phyloP scores from a whole-genome alignment of 805 yeast species.

The Ogataea dorogensis region DNA sequence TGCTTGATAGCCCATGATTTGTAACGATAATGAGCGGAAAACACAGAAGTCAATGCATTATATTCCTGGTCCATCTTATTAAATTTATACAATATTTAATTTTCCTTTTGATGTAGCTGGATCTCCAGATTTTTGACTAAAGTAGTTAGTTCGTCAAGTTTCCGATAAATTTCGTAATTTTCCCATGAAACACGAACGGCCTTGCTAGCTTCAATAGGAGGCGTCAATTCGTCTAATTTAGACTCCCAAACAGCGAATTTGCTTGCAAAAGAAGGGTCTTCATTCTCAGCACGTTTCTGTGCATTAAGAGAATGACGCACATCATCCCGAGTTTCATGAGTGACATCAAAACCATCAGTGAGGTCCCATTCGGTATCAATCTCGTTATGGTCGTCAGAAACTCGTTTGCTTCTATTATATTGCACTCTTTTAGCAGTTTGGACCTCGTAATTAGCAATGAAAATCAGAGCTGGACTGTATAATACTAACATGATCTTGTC shows the following conservation, averaged over 20 bases:
- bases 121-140: constrained; percentile 37
- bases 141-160: constrained; percentile 45
- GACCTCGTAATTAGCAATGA: constrained; percentile 64
- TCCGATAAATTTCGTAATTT: constrained; percentile 50
- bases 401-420: constrained; percentile 62
- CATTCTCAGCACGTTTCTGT: constrained; percentile 62
- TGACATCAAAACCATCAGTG: constrained; percentile 63
- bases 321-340: constrained; percentile 33
- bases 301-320: constrained; percentile 41
- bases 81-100: not conserved
- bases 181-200: constrained; percentile 64
- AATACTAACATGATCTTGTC: constrained; percentile 59
- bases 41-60: constrained; percentile 31
- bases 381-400: constrained; percentile 79
- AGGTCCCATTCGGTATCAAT: constrained; percentile 78
- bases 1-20: constrained; percentile 35
- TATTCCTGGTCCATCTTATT: constrained; percentile 24
- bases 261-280: constrained; percentile 67
- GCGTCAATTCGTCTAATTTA: constrained; percentile 49
- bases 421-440: constrained; percentile 65
- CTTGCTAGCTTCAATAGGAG: constrained; percentile 59
- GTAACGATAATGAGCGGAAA: constrained; percentile 34
- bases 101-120: constrained; percentile 20
- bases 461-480: constrained; percentile 64
- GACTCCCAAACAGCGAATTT: constrained; percentile 48